Evolutionary conservation across 2,329 filamentous ascomycete genomes (phyloP), one percentile per base, ranked within the genome.

Genomic region (Beauveria sp.): DNA sequence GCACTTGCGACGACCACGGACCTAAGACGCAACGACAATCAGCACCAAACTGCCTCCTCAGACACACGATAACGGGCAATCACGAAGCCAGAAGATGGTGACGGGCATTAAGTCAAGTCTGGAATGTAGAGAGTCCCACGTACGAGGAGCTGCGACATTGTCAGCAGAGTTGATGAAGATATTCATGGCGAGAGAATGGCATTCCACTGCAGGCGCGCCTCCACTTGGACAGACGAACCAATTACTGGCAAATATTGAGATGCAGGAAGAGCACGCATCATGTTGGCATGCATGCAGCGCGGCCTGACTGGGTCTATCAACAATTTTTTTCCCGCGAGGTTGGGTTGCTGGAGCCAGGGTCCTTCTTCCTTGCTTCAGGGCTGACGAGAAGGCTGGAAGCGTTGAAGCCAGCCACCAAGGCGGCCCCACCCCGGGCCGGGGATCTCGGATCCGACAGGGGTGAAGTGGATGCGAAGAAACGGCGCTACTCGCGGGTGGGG

Each of bases 141-240:
- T 75, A 76, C 74, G 71, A 66, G 69, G 66, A 65, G 67, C 69
- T 69, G 76, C 74, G 66, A 73, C 70, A 70, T 71, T 67, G 64
- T 76, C 70, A 62, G 53, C 60, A 65, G 71, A 71, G 68, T 69
- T 63, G 65, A 70, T 71, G 68, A 73, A 73, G 66, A 71, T 71
- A 67, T 73, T 76, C 76, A 78, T 78, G 67, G 64, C 74, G 63
- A 62, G 59, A 42, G 67, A 62, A 52, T 62, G 20, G 54, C 42
- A 55, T 57, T 49, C 49, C 48, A 51, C 60, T 49, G 51, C 40
- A 66, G 67, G 60, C 65, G 65, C 67, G 66, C 67, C 72, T 74
- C 70, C 71, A 74, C 71, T 72, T 67, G 66, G 63, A 65, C 62
- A 67, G 62, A 64, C 68, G 65, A 67, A 64, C 73, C 72, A 76